Conservation (phyloP, 331 rosid genomes). For the Dryas integrifolia region DNA sequence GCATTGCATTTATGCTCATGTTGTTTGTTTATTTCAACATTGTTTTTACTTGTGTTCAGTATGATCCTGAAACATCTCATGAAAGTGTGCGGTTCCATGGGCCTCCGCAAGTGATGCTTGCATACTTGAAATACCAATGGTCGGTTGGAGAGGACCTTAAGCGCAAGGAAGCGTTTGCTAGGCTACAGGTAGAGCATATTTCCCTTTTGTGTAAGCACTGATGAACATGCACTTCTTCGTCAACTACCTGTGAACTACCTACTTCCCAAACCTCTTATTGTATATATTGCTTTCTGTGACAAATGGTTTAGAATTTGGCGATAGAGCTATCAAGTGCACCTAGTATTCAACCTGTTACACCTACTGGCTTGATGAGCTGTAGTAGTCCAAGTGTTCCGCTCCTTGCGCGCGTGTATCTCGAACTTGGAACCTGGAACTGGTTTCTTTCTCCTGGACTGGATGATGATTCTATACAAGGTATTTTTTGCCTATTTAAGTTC, state of each 20-base stretch:
- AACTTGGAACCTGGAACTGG: conserved; percentile 87
- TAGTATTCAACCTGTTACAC: conserved; percentile 49
- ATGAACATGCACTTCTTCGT: conserved; percentile 8
- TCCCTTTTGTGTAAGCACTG: conserved; percentile 5
- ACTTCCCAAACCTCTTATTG: conserved; percentile 5
- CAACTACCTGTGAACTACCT: conserved; percentile 12
- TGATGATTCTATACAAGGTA: conserved; percentile 85
- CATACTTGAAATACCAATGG: conserved; percentile 90
- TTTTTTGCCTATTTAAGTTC: neutral
- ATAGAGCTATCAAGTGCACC: conserved; percentile 64
- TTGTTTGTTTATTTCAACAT: conserved; percentile 14
- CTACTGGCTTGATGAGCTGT: conserved; percentile 44
- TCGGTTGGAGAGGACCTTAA: conserved; percentile 92
- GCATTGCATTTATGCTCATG: conserved; percentile 15
- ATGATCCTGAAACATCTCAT: conserved; percentile 81
- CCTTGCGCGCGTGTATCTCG: conserved; percentile 79
- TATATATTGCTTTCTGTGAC: conserved; percentile 24
- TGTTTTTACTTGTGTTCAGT: conserved; percentile 41
- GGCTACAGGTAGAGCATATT: conserved; percentile 69
- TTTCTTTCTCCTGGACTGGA: conserved; percentile 77
- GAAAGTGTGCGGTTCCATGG: conserved; percentile 75
- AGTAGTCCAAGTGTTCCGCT: conserved; percentile 65
- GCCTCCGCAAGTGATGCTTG: conserved; percentile 92
- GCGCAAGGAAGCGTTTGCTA: conserved; percentile 90
- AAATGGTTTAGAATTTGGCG: conserved; percentile 58